Conservation (phyloP, 1,284 basidiomycete genomes). For the Ustilago bromivora region DNA sequence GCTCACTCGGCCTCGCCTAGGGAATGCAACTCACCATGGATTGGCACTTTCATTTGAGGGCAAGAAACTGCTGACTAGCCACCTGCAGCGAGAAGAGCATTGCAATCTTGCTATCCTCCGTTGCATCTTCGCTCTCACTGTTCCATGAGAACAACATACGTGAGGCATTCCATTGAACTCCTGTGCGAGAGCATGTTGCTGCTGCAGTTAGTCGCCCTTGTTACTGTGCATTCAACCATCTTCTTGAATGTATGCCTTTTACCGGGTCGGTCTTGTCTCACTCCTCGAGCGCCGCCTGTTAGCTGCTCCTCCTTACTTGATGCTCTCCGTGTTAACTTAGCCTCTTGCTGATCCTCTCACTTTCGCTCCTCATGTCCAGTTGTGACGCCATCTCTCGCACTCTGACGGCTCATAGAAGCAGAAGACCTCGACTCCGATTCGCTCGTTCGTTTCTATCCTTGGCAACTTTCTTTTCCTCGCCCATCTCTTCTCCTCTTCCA, state of each 20-base stretch:
- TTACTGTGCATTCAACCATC: not conserved
- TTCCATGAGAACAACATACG: slow-evolving; percentile 9
- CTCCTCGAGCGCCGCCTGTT: slow-evolving; percentile 8
- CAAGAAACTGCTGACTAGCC: slow-evolving; percentile 25
- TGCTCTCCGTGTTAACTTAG: not conserved
- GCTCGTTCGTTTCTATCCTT: not conserved
- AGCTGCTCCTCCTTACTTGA: slow-evolving; percentile 4
- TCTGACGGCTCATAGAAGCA: slow-evolving; percentile 1
- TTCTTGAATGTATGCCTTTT: not conserved
- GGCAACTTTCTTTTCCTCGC: slow-evolving; percentile 1
- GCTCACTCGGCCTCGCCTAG: slow-evolving; percentile 24
- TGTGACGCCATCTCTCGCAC: slow-evolving; percentile 8
- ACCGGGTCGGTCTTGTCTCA: not conserved
- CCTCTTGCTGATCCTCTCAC: not conserved
- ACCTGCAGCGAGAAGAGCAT: slow-evolving; percentile 8
- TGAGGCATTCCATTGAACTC: slow-evolving; percentile 4
- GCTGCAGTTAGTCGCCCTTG: slow-evolving; percentile 5
- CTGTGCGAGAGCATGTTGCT: slow-evolving; percentile 1
- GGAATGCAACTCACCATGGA: slow-evolving; percentile 30
- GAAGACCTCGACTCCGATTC: not conserved
- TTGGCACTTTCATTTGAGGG: not conserved
- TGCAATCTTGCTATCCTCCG: not conserved
- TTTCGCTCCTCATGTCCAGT: not conserved
- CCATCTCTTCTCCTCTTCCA: not conserved
- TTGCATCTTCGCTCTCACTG: not conserved